Percentiles rank a stretch among this genome's conserved stretches.
phyloP scores from a whole-genome alignment of 1,284 basidiomycete genomes.

The Heliocybe sulcata region DNA sequence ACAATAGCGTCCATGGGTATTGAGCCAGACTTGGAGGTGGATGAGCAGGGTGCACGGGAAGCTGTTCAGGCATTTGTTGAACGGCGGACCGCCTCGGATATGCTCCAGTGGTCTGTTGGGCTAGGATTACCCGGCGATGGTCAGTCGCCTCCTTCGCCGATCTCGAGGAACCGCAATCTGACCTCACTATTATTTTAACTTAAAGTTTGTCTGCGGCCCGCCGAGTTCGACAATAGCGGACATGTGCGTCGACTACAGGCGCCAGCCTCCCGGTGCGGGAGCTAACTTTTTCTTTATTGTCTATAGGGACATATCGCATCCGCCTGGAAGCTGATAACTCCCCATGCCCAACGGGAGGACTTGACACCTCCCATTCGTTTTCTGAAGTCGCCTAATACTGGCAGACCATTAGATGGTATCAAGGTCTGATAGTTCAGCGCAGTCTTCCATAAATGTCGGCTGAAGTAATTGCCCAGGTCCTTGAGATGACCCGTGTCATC shows the following conservation, averaged over 20 bases:
- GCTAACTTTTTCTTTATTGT: not conserved
- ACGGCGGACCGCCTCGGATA: not conserved
- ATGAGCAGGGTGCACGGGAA: not conserved
- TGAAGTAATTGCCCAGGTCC: slow-evolving; percentile 8
- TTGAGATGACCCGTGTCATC: slow-evolving; percentile 22
- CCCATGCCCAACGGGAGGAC: not conserved
- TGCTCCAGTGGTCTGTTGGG: not conserved
- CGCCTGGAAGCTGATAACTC: not conserved
- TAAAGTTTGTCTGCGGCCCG: slow-evolving; percentile 1
- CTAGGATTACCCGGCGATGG: not conserved
- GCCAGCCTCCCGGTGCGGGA: not conserved
- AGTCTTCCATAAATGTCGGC: not conserved
- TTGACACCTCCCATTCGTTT: not conserved
- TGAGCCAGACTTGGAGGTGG: not conserved
- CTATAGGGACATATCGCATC: not conserved
- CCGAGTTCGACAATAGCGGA: not conserved
- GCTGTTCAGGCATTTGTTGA: not conserved
- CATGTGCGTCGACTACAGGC: not conserved
- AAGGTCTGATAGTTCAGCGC: not conserved
- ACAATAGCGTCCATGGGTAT: slow-evolving; percentile 1
- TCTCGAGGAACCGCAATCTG: not conserved
- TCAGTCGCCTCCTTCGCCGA: not conserved
- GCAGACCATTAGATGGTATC: slow-evolving; percentile 1
- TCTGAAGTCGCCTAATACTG: not conserved
- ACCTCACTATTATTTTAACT: not conserved